Conservation (phyloP, 139 green algal genomes). For the Medakamo hakoo region DNA sequence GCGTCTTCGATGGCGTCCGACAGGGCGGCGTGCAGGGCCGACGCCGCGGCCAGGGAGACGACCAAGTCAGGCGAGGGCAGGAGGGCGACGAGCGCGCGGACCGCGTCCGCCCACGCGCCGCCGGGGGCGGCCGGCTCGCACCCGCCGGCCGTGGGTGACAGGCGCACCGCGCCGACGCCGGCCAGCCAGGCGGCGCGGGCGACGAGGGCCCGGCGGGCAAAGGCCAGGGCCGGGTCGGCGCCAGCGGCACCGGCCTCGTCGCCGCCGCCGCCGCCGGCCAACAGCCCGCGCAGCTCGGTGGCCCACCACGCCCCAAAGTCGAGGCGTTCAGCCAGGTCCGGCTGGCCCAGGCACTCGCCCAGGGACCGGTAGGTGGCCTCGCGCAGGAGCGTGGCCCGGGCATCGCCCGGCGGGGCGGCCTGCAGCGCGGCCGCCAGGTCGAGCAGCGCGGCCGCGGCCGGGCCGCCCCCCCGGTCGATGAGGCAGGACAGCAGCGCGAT, state of each 20-base stretch:
- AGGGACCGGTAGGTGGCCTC: background rate
- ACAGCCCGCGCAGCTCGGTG: slow-evolving; percentile 1
- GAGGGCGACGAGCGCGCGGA: background rate
- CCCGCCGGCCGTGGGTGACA: no score
- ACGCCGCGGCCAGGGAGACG: background rate
- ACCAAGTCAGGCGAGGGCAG: background rate
- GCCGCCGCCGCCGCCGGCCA: background rate
- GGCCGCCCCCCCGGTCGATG: background rate
- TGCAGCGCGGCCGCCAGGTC: background rate
- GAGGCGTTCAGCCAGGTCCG: background rate
- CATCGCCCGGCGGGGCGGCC: background rate
- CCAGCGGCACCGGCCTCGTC: background rate
- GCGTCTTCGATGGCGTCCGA: background rate
- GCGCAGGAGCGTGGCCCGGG: background rate
- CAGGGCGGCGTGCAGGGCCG: background rate
- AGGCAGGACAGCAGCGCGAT: background rate
- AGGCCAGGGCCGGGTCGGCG: no score
- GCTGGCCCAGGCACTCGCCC: background rate
- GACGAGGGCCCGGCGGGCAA: background rate
- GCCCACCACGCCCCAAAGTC: background rate
- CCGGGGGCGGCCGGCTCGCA: no score
- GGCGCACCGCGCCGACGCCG: background rate
- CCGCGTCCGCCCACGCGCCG: background rate
- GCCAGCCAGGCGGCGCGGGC: background rate
- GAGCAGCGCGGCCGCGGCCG: background rate